Percentiles rank a stretch among this genome's conserved stretches.
Evolutionary conservation across 139 green algal genomes (phyloP).

Genomic region (Micractinium conductrix): DNA sequence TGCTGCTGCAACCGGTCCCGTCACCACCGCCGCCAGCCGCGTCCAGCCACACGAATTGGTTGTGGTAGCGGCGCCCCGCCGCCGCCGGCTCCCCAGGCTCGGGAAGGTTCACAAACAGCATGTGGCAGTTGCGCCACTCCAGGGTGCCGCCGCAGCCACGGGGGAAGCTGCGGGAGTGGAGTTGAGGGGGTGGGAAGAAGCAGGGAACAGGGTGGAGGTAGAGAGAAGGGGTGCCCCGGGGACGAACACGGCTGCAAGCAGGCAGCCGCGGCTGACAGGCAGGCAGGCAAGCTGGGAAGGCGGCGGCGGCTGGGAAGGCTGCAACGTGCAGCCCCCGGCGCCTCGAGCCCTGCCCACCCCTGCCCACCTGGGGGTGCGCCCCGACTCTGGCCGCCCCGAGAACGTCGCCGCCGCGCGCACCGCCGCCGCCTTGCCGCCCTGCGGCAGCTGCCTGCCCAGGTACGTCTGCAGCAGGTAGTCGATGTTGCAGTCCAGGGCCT

Average conservation of each 20-base stretch:
- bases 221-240: no score
- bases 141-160: conserved; percentile 32
- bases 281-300: neutral
- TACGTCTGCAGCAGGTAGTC: conserved; percentile 15
- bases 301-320: no score
- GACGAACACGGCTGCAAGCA: no score
- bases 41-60: conserved; percentile 19
- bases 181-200: neutral
- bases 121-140: conserved; percentile 35
- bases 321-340: no score
- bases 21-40: neutral
- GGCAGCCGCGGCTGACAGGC: neutral
- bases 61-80: conserved; percentile 1
- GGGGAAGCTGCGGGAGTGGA: conserved; percentile 20
- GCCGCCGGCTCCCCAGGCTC: neutral
- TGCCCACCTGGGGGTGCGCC: conserved; percentile 29
- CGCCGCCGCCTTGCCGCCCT: conserved; percentile 34
- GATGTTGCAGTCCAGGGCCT: neutral
- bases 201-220: neutral
- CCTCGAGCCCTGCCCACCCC: neutral
- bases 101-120: conserved; percentile 40
- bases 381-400: conserved; percentile 1
- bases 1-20: neutral
- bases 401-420: conserved; percentile 20
- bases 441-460: conserved; percentile 21